Conservation (phyloP, 2,329 filamentous ascomycete species). For the Penicillium sp. region DNA sequence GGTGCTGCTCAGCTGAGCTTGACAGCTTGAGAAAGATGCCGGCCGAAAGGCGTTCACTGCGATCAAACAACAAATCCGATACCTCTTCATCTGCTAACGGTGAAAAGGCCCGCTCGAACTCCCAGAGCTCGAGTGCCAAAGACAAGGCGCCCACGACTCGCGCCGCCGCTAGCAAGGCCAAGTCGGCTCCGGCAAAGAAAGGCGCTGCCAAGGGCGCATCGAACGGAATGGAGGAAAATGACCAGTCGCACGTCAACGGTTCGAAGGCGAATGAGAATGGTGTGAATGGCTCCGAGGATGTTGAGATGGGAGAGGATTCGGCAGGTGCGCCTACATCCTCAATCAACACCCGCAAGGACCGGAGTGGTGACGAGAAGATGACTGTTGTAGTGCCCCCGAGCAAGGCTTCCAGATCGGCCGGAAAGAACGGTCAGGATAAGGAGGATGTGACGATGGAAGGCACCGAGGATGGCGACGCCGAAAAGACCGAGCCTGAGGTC, state of each 20-base stretch:
- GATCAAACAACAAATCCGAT: slow-evolving; percentile 45
- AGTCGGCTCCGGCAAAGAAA: slow-evolving; percentile 34
- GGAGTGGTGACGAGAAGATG: slow-evolving; percentile 71
- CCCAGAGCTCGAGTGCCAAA: slow-evolving; percentile 41
- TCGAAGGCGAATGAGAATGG: slow-evolving; percentile 65
- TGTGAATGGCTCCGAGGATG: slow-evolving; percentile 59
- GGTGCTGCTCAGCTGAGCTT: slow-evolving; percentile 29
- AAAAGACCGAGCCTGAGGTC: slow-evolving; percentile 42
- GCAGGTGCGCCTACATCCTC: slow-evolving; percentile 46
- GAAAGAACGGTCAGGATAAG: slow-evolving; percentile 52
- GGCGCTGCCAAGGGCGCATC: slow-evolving; percentile 34
- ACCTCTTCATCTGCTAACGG: slow-evolving; percentile 45
- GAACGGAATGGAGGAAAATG: slow-evolving; percentile 62
- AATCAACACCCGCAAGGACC: slow-evolving; percentile 58
- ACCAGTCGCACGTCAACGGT: slow-evolving; percentile 62
- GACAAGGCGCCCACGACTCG: slow-evolving; percentile 42
- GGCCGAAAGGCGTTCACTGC: slow-evolving; percentile 43
- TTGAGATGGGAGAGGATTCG: slow-evolving; percentile 63
- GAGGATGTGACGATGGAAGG: slow-evolving; percentile 70
- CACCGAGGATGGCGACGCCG: slow-evolving; percentile 38
- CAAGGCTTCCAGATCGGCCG: slow-evolving; percentile 57
- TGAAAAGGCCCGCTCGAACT: slow-evolving; percentile 42
- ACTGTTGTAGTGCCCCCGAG: slow-evolving; percentile 71
- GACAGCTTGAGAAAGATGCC: slow-evolving; percentile 41
- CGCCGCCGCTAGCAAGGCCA: slow-evolving; percentile 39